Base-by-base conservation (phyloP, 768 basidiomycete species). In the Podaxis mareebaensis region DNA sequence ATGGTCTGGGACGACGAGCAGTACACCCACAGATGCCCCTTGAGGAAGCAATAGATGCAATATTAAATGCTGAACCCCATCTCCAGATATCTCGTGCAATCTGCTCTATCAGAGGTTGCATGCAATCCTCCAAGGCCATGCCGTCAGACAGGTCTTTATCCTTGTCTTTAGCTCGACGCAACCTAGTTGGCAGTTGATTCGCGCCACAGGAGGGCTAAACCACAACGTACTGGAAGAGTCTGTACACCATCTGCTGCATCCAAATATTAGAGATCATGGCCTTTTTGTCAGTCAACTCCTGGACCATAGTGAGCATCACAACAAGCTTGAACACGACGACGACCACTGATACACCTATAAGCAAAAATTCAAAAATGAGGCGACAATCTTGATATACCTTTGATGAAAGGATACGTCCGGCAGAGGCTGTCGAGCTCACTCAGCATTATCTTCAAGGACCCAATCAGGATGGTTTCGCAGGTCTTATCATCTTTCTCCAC, bases 241-340 rank as follows among this genome's bases (percentile, higher is more conserved):
- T 74, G 17, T 68, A 60, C 78, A 85, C 81, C 74, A 81, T 77
- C 48, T 83, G 76, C 63, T 75, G 76, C 83, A 86, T 85, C 64
- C 82, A 78, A 4, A 79, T 61, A 53, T 81, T 80, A 5, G 86
- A 71, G 3, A 75, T 71, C 2, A 78, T 63, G 7, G 84, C 75
- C 63, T 82, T 83, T 61, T 75, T 77, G 61, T 85, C 80, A 58
- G 86, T 85, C 26, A 83, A 81, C 20, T 79, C 72, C 22, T 83
- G 73, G 2, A 79, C 79, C 59, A 80, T 60, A 58, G 84, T 83
- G 38, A 85, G 71, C 17, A 77, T 77, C 28, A 83, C 75, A 3
- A 82, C 82, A 0, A 81, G 72, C 39, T 79, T 75, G 70, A 86
- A 86, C 1, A 83, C 83, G 8, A 77, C 67, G 13, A 85, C 80